Percentiles rank a stretch among this genome's conserved stretches.
Evolutionary conservation across 257 asterid genomes (phyloP).

Genomic region (Solanum ossicruentum): DNA sequence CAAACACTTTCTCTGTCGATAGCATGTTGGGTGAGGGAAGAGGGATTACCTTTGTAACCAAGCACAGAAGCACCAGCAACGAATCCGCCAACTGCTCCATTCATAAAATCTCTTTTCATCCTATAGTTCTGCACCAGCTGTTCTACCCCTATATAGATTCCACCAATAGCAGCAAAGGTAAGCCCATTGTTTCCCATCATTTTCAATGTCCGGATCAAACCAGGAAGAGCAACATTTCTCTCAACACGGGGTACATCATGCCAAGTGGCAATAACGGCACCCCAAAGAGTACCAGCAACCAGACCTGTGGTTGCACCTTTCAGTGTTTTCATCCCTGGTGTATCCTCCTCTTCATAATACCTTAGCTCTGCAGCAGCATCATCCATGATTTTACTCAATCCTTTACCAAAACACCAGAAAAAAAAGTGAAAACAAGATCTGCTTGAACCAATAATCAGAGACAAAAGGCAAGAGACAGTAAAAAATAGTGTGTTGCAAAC

Average conservation of each 20-base stretch:
- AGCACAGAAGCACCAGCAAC: slow-evolving; percentile 83
- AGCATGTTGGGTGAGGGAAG: background rate
- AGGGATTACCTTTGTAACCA: slow-evolving; percentile 66
- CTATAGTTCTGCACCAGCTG: slow-evolving; percentile 67
- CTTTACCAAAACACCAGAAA: background rate
- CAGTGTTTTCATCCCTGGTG: slow-evolving; percentile 43
- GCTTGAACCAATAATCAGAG: background rate
- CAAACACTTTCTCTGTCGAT: background rate
- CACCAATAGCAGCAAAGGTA: slow-evolving; percentile 95
- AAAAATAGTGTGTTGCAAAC: background rate
- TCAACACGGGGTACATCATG: slow-evolving; percentile 97
- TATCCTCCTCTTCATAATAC: slow-evolving; percentile 68
- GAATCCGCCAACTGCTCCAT: slow-evolving; percentile 95
- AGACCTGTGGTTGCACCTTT: slow-evolving; percentile 79
- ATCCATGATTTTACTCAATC: slow-evolving; percentile 41
- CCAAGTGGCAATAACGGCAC: slow-evolving; percentile 90
- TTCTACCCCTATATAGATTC: slow-evolving; percentile 79
- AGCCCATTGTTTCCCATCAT: slow-evolving; percentile 89
- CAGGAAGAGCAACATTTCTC: slow-evolving; percentile 91
- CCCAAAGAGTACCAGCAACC: slow-evolving; percentile 84
- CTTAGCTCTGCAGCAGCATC: slow-evolving; percentile 43
- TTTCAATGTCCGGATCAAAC: slow-evolving; percentile 76
- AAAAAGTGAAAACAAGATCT: background rate
- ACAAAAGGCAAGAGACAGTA: background rate
- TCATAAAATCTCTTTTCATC: slow-evolving; percentile 82